Conservation (phyloP, 176 grass and related monocot genomes). For the Elaeis guineensis region DNA sequence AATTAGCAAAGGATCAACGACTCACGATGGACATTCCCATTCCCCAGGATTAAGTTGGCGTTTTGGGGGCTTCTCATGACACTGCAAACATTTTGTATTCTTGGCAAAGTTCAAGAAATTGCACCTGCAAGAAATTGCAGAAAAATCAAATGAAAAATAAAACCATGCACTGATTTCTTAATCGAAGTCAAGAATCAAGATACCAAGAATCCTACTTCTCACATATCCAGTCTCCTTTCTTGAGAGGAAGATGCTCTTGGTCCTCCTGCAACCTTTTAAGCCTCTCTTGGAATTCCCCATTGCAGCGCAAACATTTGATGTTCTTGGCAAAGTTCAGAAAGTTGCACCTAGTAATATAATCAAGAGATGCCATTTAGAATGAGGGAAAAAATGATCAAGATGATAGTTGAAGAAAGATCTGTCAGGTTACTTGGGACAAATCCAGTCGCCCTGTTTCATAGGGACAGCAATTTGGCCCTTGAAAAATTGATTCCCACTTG, state of each 20-base stretch:
- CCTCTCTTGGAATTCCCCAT: conserved; percentile 75
- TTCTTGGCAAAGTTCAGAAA: conserved; percentile 96
- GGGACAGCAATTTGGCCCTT: conserved; percentile 26
- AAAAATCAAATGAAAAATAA: conserved; percentile 10
- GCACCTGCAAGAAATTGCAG: conserved; percentile 55
- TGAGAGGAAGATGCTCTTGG: conserved; percentile 74
- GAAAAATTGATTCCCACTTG: conserved; percentile 4
- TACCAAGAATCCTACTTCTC: conserved; percentile 39
- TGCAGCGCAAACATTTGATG: conserved; percentile 81
- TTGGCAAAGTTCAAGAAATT: conserved; percentile 98
- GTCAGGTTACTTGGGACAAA: conserved; percentile 69
- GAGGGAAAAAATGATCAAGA: neutral
- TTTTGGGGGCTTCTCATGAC: conserved; percentile 74
- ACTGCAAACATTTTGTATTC: conserved; percentile 85
- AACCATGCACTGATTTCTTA: neutral
- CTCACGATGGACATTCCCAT: conserved; percentile 90
- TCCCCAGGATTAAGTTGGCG: conserved; percentile 68
- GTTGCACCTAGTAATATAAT: conserved; percentile 55
- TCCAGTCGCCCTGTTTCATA: conserved; percentile 88
- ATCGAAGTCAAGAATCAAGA: neutral
- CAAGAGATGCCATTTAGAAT: neutral
- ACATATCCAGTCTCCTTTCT: conserved; percentile 97
- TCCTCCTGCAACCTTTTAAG: conserved; percentile 62
- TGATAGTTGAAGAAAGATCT: neutral
- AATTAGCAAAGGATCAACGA: conserved; percentile 1